Conservation (phyloP, 1,284 basidiomycete species). For the Boletellus sp. region DNA sequence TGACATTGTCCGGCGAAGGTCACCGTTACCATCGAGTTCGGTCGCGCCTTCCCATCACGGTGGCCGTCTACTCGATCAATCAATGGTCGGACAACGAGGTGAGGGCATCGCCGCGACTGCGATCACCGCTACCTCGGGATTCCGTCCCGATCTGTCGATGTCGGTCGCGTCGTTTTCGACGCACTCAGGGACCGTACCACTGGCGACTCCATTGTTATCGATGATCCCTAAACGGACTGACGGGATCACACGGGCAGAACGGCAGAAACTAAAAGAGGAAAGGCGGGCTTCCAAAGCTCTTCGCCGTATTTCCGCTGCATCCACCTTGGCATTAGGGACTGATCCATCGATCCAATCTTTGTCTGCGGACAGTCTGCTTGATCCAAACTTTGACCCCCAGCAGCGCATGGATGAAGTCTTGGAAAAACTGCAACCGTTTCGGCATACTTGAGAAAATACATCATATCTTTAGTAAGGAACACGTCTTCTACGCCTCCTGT, state of each 20-base stretch:
- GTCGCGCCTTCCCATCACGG: background rate
- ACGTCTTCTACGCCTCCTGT: background rate
- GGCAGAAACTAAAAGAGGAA: slow-evolving; percentile 33
- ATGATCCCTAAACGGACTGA: slow-evolving; percentile 29
- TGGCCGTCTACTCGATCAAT: slow-evolving; percentile 4
- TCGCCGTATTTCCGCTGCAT: slow-evolving; percentile 36
- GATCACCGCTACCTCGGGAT: slow-evolving; percentile 10
- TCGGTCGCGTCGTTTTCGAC: slow-evolving; percentile 19
- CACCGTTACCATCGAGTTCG: slow-evolving; percentile 4
- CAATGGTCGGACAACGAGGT: slow-evolving; percentile 4
- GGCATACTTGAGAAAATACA: slow-evolving; percentile 23
- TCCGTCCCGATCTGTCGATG: slow-evolving; percentile 6
- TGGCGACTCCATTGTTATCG: slow-evolving; percentile 22
- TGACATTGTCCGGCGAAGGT: slow-evolving; percentile 5
- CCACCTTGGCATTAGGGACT: slow-evolving; percentile 22
- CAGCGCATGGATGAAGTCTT: slow-evolving; percentile 37
- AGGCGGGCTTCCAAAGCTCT: slow-evolving; percentile 34
- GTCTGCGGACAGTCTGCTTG: slow-evolving; percentile 22
- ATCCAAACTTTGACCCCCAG: slow-evolving; percentile 35
- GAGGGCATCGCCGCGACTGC: slow-evolving; percentile 1
- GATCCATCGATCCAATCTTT: slow-evolving; percentile 18
- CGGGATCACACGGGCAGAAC: slow-evolving; percentile 28
- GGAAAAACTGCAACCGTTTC: slow-evolving; percentile 37
- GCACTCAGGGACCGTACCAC: slow-evolving; percentile 12
- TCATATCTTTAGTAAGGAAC: slow-evolving; percentile 17